Percentiles rank a stretch among this genome's conserved stretches.
Evolutionary conservation across 2,329 filamentous ascomycete genomes (phyloP).

Genomic region (Allantophomopsis cytisporea): DNA sequence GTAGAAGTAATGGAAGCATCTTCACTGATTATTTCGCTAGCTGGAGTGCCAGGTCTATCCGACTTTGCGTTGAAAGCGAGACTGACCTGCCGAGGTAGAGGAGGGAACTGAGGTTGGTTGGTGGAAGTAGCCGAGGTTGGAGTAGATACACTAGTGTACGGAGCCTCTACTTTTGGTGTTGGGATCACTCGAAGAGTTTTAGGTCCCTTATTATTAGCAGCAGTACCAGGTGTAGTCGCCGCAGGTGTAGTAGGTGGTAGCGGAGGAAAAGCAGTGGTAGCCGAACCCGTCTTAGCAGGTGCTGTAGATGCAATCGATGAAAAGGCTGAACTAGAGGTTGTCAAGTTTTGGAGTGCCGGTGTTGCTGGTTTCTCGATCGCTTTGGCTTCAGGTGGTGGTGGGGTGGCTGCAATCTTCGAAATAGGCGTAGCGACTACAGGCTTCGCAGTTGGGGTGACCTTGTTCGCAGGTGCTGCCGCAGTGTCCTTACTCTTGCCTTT

Average conservation of each 20-base stretch:
- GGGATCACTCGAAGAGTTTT: slow-evolving; percentile 60
- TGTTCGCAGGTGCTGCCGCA: slow-evolving; percentile 1
- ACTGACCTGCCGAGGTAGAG: slow-evolving; percentile 34
- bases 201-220: slow-evolving; percentile 34
- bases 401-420: not conserved
- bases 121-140: slow-evolving; percentile 20
- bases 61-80: slow-evolving; percentile 27
- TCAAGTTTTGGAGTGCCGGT: slow-evolving; percentile 31
- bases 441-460: slow-evolving; percentile 1
- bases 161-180: slow-evolving; percentile 46
- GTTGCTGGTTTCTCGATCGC: slow-evolving; percentile 9
- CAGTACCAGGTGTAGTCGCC: slow-evolving; percentile 35
- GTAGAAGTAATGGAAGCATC: slow-evolving; percentile 62
- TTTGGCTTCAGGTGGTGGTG: slow-evolving; percentile 5
- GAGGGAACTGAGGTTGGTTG: not conserved
- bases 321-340: slow-evolving; percentile 27
- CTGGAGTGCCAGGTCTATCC: slow-evolving; percentile 56
- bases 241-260: slow-evolving; percentile 31
- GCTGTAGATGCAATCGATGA: not conserved
- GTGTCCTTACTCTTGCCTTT: slow-evolving; percentile 16
- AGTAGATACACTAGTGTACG: slow-evolving; percentile 20
- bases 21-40: slow-evolving; percentile 64
- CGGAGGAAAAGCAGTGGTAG: slow-evolving; percentile 32
- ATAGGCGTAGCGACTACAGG: slow-evolving; percentile 1
- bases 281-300: slow-evolving; percentile 5